phyloP scores from a whole-genome alignment of 441 rosid species.

The Adansonia madagascariensis region DNA sequence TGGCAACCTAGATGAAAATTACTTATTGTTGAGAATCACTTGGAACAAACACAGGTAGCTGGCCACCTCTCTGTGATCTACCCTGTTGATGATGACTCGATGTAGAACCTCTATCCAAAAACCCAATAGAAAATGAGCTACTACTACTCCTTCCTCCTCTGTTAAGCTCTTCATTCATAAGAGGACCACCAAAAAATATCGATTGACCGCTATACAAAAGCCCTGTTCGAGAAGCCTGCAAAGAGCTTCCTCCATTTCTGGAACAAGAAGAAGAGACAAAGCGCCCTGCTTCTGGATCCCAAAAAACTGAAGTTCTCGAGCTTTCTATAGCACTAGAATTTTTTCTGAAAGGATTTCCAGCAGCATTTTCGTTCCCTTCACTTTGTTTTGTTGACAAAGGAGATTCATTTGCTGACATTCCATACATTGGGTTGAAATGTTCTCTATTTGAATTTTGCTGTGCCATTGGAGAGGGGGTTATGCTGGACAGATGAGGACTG shows the following conservation, averaged over 20 bases:
- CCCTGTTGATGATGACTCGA: conserved; percentile 58
- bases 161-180: conserved; percentile 48
- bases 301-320: conserved; percentile 61
- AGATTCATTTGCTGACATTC: conserved; percentile 60
- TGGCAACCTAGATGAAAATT: conserved; percentile 50
- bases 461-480: conserved; percentile 46
- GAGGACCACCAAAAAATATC: conserved; percentile 70
- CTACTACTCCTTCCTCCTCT: conserved; percentile 45
- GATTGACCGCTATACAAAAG: conserved; percentile 60
- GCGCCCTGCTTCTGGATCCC: conserved; percentile 93
- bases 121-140: conserved; percentile 31
- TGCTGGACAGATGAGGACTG: conserved; percentile 56
- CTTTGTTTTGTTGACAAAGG: conserved; percentile 52
- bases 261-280: conserved; percentile 75
- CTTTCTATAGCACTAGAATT: conserved; percentile 39
- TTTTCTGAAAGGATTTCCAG: conserved; percentile 37
- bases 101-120: conserved; percentile 45
- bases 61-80: conserved; percentile 75
- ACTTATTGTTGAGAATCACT: conserved; percentile 62
- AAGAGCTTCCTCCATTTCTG: conserved; percentile 33
- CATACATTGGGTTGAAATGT: conserved; percentile 80
- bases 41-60: conserved; percentile 87
- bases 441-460: conserved; percentile 53
- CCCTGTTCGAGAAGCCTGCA: conserved; percentile 54
- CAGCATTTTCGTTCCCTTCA: conserved; percentile 35